Evolutionary conservation across 306 rosid genomes (phyloP).

Genomic region (Boehmeria nivea): DNA sequence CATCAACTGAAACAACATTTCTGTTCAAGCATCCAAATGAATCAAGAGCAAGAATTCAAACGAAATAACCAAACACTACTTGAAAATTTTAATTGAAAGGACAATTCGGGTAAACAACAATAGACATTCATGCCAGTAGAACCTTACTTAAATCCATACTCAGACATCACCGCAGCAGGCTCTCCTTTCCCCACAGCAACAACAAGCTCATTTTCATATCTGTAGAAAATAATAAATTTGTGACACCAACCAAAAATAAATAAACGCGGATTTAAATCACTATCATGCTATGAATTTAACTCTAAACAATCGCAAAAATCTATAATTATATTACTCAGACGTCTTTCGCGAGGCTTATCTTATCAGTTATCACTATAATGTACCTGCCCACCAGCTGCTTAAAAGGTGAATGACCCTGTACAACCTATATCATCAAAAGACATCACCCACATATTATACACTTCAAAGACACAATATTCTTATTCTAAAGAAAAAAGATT

Average conservation of each 20-base stretch:
- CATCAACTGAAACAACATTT: constrained; percentile 77
- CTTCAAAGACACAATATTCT: no score
- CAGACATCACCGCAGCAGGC: constrained; percentile 83
- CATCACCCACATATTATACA: neutral
- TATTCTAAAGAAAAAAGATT: no score
- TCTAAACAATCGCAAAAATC: no score
- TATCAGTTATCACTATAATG: no score
- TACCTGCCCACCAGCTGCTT: constrained; percentile 69
- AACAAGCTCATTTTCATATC: constrained; percentile 64
- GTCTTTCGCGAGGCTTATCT: no score
- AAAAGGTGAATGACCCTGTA: constrained; percentile 90
- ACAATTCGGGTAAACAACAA: constrained; percentile 9
- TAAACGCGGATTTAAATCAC: neutral
- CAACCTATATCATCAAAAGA: constrained; percentile 48
- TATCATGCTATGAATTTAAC: no score
- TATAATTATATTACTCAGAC: no score
- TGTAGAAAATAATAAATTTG: constrained; percentile 20
- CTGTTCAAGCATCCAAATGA: constrained; percentile 33
- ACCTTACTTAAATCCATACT: constrained; percentile 78
- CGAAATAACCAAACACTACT: constrained; percentile 14
- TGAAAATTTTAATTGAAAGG: neutral
- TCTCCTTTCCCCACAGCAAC: constrained; percentile 95
- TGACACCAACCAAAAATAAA: constrained; percentile 15
- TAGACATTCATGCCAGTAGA: constrained; percentile 10
- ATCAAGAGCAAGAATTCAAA: constrained; percentile 3